Evolutionary conservation across 2,329 filamentous ascomycete genomes (phyloP).

Genomic region (Monilinia aucupariae): DNA sequence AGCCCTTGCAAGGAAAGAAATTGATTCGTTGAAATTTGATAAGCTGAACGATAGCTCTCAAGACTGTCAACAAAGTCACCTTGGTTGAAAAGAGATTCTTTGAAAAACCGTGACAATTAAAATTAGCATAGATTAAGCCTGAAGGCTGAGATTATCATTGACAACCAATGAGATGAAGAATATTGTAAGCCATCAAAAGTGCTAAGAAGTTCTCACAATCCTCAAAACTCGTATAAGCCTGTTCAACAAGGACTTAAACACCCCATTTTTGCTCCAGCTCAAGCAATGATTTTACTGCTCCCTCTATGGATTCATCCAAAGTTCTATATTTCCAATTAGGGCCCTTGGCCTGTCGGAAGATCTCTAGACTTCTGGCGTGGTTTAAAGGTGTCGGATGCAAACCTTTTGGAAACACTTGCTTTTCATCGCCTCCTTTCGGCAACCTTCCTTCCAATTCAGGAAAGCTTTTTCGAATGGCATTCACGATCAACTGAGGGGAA

Average conservation of each 20-base stretch:
- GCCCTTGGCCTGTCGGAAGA: conserved; percentile 13
- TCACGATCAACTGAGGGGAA: conserved; percentile 51
- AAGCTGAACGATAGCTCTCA: not conserved
- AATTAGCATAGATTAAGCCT: not conserved
- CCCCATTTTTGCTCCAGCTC: conserved; percentile 27
- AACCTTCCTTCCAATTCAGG: conserved; percentile 45
- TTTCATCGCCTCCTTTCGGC: conserved; percentile 38
- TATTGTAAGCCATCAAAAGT: not conserved
- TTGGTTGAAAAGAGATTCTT: not conserved
- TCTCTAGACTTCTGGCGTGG: conserved; percentile 21
- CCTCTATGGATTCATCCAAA: conserved; percentile 30
- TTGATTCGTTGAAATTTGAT: too few species aligned
- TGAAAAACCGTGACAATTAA: not conserved
- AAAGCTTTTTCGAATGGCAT: conserved; percentile 48
- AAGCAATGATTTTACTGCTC: conserved; percentile 30
- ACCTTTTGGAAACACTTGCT: conserved; percentile 24
- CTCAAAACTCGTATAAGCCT: not conserved
- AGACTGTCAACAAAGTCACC: not conserved
- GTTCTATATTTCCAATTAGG: conserved; percentile 27
- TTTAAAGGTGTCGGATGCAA: conserved; percentile 28
- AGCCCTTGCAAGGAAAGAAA: not conserved
- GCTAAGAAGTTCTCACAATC: not conserved
- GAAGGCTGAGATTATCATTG: too few species aligned
- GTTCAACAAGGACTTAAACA: not conserved
- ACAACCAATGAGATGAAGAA: not conserved